phyloP scores from a whole-genome alignment of 805 yeast species.

The Saccharomycopsis lassenensis region DNA sequence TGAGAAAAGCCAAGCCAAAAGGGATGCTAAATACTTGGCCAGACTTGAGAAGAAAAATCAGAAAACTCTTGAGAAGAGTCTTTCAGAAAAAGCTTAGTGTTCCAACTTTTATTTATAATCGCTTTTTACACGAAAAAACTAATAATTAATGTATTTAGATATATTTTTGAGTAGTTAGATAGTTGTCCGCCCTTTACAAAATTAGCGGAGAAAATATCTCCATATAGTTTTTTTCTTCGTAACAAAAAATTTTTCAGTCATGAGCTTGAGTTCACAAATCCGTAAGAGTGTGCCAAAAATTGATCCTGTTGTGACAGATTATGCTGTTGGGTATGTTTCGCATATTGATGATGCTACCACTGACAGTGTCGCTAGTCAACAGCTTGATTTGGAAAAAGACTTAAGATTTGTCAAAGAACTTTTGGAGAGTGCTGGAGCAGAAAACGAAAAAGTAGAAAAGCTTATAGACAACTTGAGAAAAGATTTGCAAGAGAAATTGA shows the following conservation, averaged over 20 bases:
- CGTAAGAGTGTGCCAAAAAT: constrained; percentile 80
- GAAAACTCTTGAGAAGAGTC: too few species aligned
- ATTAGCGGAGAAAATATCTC: too few species aligned
- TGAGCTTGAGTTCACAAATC: constrained; percentile 34
- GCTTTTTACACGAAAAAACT: too few species aligned
- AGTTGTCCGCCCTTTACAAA: too few species aligned
- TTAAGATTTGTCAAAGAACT: constrained; percentile 55
- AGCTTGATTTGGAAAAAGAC: constrained; percentile 56
- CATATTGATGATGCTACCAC: constrained; percentile 69
- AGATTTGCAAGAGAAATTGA: constrained; percentile 40
- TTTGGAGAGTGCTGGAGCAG: constrained; percentile 77
- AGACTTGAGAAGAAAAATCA: constrained; percentile 1
- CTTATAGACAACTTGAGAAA: constrained; percentile 38
- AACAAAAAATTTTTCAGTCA: too few species aligned
- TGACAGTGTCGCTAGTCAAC: constrained; percentile 73
- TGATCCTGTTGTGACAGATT: constrained; percentile 78
- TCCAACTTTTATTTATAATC: too few species aligned
- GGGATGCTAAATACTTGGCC: constrained; percentile 24
- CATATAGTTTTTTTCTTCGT: too few species aligned
- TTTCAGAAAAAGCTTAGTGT: too few species aligned
- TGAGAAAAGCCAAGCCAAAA: constrained; percentile 33
- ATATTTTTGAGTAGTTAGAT: too few species aligned
- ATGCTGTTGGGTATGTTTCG: constrained; percentile 84
- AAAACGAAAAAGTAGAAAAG: constrained; percentile 38
- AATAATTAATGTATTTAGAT: too few species aligned